Percentiles rank a stretch among this genome's conserved stretches.
Conservation (phyloP, 495 filamentous ascomycete genomes). For the Letharia columbiana region DNA sequence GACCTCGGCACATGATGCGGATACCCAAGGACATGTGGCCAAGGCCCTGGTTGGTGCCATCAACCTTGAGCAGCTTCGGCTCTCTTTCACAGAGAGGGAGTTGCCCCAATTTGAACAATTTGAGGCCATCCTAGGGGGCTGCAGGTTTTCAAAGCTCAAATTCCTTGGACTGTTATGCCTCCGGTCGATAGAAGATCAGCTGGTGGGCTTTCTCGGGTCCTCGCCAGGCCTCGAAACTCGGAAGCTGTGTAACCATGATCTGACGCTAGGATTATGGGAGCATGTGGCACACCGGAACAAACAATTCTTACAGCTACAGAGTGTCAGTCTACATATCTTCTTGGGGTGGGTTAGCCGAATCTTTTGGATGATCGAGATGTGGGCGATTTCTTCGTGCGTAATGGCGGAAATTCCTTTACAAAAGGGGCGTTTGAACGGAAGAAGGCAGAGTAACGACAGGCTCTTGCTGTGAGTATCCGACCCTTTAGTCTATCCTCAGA, state of each 20-base stretch:
- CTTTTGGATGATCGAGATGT: not conserved
- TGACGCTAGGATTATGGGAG: not conserved
- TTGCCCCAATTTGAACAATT: not conserved
- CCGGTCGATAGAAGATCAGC: not conserved
- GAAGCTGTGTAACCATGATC: not conserved
- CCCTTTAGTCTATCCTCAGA: not conserved
- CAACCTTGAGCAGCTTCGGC: not conserved
- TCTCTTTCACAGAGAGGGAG: not conserved
- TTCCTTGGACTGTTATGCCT: not conserved
- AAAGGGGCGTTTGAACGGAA: not conserved
- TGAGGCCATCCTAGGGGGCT: not conserved
- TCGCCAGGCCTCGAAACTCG: not conserved
- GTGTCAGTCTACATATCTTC: not conserved
- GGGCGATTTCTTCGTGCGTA: not conserved
- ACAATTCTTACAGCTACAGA: not conserved
- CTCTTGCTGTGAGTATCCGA: not conserved
- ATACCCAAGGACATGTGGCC: not conserved
- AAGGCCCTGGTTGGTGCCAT: not conserved
- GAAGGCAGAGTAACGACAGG: not conserved
- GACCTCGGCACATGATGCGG: too few species aligned
- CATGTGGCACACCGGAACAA: not conserved
- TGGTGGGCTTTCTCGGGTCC: not conserved
- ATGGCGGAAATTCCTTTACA: not conserved
- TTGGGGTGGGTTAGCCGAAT: not conserved
- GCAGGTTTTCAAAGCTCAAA: not conserved